Evolutionary conservation across 2,329 filamentous ascomycete species (phyloP), one percentile per base, ranked within the genome.

Genomic region (Zasmidium cellare): DNA sequence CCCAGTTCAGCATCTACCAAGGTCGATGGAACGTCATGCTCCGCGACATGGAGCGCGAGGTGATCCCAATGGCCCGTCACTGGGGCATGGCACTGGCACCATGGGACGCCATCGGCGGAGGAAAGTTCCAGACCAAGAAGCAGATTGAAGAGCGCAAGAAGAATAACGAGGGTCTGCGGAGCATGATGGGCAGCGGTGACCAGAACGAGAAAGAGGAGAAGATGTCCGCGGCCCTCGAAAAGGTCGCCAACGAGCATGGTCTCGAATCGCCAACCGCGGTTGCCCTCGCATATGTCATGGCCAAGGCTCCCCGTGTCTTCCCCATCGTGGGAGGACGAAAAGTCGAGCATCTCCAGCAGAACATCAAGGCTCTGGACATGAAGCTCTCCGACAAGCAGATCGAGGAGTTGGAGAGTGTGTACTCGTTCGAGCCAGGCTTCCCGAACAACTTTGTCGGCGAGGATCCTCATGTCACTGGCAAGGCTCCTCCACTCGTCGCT

Each of bases 261-360:
- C 76, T 69, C 46, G 65, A 69, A 19, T 69, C 67, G 16, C 61
- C 64, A 1, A 71, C 69, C 1, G 67, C 67, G 1, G 62, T 72
- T 2, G 72, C 89, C 9, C 74, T 92, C 22, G 88, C 89, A 1
- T 92, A 92, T 68, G 85, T 91, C 14, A 82, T 89, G 80, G 81
- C 85, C 63, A 91, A 91, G 75, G 62, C 64, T n/a, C 63, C 56
- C 12, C 64, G 68, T 47, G 78, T 86, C 0, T 65, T 63, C 83
- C 87, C 0, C 85, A 90, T 66, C 86, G 78, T 91, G 3, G 88
- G 89, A 11, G 86, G 87, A 0, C 81, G 88, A 11, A 91, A 86
- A 65, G 72, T 89, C 9, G 84, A 87, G 51, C 88, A 92, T 69
- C 75, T 92, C 44, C 82, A 86, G 68, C 80, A 79, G 57, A 91